Evolutionary conservation across 306 rosid genomes (phyloP).

Genomic region (Gynostemma pentaphyllum): DNA sequence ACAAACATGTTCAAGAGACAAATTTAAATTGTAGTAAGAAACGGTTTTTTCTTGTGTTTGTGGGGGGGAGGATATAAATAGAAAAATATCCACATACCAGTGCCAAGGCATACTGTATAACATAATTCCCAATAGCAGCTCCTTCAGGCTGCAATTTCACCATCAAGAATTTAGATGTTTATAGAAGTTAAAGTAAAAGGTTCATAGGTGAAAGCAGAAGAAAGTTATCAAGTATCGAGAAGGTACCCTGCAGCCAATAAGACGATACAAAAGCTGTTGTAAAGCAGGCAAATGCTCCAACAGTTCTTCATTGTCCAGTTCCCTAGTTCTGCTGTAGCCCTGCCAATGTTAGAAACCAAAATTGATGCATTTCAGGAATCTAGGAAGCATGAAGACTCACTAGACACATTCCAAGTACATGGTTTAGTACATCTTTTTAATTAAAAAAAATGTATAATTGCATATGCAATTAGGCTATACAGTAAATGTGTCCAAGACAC

Average conservation of each 20-base stretch:
- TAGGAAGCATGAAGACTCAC: neutral
- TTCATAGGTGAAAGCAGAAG: neutral
- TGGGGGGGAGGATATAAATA: neutral
- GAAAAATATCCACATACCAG: slow-evolving; percentile 46
- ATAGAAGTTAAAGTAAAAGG: neutral
- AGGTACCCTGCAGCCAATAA: slow-evolving; percentile 80
- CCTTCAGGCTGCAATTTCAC: slow-evolving; percentile 85
- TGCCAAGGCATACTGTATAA: slow-evolving; percentile 94
- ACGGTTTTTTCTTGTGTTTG: too few species aligned
- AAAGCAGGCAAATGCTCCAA: slow-evolving; percentile 95
- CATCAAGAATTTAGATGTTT: slow-evolving; percentile 5
- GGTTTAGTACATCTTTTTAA: neutral
- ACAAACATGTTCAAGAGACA: too few species aligned
- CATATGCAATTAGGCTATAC: neutral
- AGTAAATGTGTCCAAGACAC: neutral
- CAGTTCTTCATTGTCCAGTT: slow-evolving; percentile 81
- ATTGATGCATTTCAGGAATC: neutral
- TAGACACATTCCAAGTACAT: neutral
- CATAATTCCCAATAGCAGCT: slow-evolving; percentile 76
- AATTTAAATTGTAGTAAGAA: too few species aligned
- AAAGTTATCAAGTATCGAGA: slow-evolving; percentile 12
- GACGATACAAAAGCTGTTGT: slow-evolving; percentile 85
- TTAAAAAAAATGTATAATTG: neutral
- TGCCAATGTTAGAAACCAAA: slow-evolving; percentile 27
- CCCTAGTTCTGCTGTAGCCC: slow-evolving; percentile 94